Conservation (phyloP, 495 filamentous ascomycete genomes). For the Terfezia boudieri region DNA sequence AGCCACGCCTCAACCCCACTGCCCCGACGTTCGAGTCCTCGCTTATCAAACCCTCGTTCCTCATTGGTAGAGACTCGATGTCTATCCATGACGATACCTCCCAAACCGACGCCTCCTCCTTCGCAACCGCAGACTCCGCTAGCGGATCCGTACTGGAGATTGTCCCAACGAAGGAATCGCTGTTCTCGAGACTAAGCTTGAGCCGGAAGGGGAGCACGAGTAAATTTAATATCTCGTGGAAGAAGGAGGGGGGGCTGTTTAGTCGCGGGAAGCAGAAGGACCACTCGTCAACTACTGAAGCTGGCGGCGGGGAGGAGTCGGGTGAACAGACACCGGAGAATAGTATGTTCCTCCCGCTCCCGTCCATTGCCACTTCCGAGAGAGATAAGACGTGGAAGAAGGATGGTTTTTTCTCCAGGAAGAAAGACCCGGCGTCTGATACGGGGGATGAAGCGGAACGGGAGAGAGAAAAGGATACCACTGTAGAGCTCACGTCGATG, state of each 20-base stretch:
- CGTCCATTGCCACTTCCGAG: background rate
- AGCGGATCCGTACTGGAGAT: constrained; percentile 3
- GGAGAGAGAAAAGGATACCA: constrained; percentile 5
- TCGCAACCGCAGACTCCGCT: constrained; percentile 3
- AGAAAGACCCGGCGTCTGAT: background rate
- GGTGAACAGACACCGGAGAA: background rate
- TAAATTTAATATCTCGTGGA: constrained; percentile 17
- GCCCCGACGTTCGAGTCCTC: constrained; percentile 15
- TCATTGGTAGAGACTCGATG: constrained; percentile 4
- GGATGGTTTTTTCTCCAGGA: constrained; percentile 1
- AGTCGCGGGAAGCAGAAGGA: constrained; percentile 3
- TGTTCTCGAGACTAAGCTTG: constrained; percentile 6
- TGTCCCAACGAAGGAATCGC: constrained; percentile 9
- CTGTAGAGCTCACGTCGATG: background rate
- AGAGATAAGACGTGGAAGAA: background rate
- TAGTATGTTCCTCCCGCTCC: background rate
- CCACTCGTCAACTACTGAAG: background rate
- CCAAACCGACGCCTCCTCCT: background rate
- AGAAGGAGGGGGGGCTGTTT: constrained; percentile 14
- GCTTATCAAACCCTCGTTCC: background rate
- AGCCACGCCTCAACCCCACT: constrained; percentile 16
- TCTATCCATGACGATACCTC: constrained; percentile 11
- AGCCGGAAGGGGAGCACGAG: constrained; percentile 12
- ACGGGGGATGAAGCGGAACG: constrained; percentile 6
- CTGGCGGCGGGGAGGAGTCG: background rate